phyloP scores from a whole-genome alignment of 192 early-diverging fungal species.

The Spinellus fusiger region DNA sequence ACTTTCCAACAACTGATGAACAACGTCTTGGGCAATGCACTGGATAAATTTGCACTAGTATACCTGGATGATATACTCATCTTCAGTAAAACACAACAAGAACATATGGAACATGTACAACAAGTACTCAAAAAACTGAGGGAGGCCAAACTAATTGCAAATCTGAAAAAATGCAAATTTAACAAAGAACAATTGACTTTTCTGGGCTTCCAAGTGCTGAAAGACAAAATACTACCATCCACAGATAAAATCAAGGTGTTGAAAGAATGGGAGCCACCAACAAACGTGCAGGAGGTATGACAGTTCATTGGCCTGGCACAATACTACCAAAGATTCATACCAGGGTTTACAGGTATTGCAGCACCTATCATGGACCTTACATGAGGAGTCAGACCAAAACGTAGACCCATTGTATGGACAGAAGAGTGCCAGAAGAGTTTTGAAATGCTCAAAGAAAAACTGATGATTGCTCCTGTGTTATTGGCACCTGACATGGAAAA shows the following conservation, averaged over 20 bases:
- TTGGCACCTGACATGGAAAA: slow-evolving; percentile 3
- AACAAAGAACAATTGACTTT: slow-evolving; percentile 8
- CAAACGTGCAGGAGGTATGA: slow-evolving; percentile 11
- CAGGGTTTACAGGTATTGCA: slow-evolving; percentile 10
- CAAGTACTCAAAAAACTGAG: slow-evolving; percentile 8
- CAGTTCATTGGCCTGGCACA: slow-evolving; percentile 20
- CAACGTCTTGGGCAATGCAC: background rate
- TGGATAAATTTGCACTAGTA: slow-evolving; percentile 19
- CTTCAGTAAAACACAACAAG: slow-evolving; percentile 19
- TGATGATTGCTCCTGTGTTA: background rate
- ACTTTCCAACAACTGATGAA: slow-evolving; percentile 22
- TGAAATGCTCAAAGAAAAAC: background rate
- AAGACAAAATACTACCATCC: slow-evolving; percentile 17
- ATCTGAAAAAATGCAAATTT: slow-evolving; percentile 9
- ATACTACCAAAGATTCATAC: slow-evolving; percentile 25
- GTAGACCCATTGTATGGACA: background rate
- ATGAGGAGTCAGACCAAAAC: background rate
- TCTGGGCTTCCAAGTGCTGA: slow-evolving; percentile 25
- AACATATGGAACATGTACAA: slow-evolving; percentile 25
- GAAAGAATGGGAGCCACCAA: slow-evolving; percentile 11
- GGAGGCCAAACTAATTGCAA: background rate
- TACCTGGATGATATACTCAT: slow-evolving; percentile 43
- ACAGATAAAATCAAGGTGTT: slow-evolving; percentile 19
- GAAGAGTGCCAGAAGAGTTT: background rate
- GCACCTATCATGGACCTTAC: slow-evolving; percentile 11